phyloP scores from a whole-genome alignment of 148 eudicot species.

The Mesembryanthemum crystallinum region DNA sequence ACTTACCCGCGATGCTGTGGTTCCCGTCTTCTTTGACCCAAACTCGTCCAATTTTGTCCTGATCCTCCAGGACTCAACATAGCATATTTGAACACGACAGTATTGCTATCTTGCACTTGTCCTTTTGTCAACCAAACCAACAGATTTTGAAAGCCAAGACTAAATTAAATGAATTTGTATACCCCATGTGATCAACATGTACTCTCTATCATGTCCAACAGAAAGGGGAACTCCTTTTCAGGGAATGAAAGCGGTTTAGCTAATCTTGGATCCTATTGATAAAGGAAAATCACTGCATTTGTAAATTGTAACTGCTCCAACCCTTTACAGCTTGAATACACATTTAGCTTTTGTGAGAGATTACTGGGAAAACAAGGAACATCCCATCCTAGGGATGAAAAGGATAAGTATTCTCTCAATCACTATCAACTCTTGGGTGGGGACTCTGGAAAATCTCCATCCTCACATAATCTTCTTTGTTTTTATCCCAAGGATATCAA shows the following conservation, averaged over 20 bases:
- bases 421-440: slow-evolving; percentile 7
- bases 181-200: too few species aligned
- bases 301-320: neutral
- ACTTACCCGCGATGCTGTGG: too few species aligned
- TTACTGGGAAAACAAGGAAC: slow-evolving; percentile 5
- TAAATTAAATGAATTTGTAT: too few species aligned
- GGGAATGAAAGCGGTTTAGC: too few species aligned
- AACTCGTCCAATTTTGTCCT: too few species aligned
- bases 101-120: too few species aligned
- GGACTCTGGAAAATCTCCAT: neutral
- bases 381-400: slow-evolving; percentile 18
- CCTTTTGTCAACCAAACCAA: too few species aligned
- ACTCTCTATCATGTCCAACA: neutral
- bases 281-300: neutral
- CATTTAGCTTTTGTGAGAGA: slow-evolving; percentile 3
- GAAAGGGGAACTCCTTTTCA: neutral
- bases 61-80: neutral
- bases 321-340: neutral
- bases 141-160: too few species aligned
- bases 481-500: neutral
- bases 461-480: neutral
- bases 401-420: slow-evolving; percentile 4
- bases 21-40: too few species aligned
- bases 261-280: neutral
- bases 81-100: too few species aligned